Base-by-base conservation (phyloP, 352 stramenopile species). In the Phytophthora niederhauseri region DNA sequence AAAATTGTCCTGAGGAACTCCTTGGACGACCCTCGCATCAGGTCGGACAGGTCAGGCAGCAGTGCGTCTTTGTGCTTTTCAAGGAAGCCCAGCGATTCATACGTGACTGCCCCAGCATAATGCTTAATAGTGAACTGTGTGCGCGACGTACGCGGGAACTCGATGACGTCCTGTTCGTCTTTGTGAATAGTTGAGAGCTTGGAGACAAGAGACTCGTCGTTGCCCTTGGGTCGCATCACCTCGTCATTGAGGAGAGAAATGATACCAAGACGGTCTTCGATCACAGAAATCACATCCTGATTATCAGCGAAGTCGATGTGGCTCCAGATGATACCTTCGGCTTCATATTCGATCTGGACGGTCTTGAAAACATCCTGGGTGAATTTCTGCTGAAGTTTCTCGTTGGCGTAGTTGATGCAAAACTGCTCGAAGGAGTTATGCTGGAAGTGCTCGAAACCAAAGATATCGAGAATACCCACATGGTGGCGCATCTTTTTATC, bases 21-120 rank as follows among this genome's bases (percentile, higher is more conserved):
- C 48, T 90, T 91, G 3, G 72, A 85, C 3, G 85, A 94, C 6
- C 71, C 73, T 28, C 85, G 80, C 80, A 95, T 95, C 26, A 94
- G 71, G 17, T 92, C 71, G 46, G 92, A 97, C 41, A 99, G 72
- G 74, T 98, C 95, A 54, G 97, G 97, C 28, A 97, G 91, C 51
- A 99, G 75, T 12, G 93, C 91, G 56, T 98, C 93, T 68, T 97
- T 96, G 82, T 99, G 98, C 70, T 98, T 98, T 57, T 98, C 95
- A 8, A 98, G 77, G 68, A 99, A 99, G 12, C 93, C 93, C 2
- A 85, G 68, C 19, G 94, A 90, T 66, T 96, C 82, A 82, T 99
- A 99, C 11, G 78, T 90, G 56, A 99, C 97, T 28, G 85, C 66
- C 38, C 87, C 96, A 19, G 96, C 97, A 70, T 98, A 99, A 71